phyloP scores from a whole-genome alignment of 345 rosid genomes.

The Laguncularia racemosa region DNA sequence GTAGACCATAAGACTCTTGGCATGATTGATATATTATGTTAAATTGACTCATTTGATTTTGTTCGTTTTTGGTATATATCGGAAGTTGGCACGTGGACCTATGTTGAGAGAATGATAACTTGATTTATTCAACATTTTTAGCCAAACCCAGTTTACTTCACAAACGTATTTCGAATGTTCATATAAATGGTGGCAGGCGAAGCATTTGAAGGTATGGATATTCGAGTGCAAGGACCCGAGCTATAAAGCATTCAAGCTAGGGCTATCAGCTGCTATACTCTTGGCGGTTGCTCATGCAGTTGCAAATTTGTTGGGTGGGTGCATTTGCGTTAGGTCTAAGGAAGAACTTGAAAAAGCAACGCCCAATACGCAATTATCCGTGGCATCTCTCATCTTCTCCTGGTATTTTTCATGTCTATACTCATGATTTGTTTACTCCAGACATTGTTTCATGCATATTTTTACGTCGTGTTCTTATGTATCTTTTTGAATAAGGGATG shows the following conservation, averaged over 20 bases:
- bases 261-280: conserved; percentile 62
- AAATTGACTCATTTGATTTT: too few species aligned
- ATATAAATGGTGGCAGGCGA: conserved; percentile 33
- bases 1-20: too few species aligned
- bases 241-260: conserved; percentile 59
- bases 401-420: conserved; percentile 34
- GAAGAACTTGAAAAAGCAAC: conserved; percentile 36
- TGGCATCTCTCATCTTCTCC: conserved; percentile 69
- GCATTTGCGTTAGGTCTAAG: conserved; percentile 56
- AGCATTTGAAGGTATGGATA: conserved; percentile 61
- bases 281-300: conserved; percentile 52
- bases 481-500: too few species aligned
- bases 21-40: too few species aligned
- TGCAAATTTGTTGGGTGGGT: conserved; percentile 64
- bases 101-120: too few species aligned
- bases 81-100: too few species aligned
- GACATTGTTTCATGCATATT: too few species aligned
- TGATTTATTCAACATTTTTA: too few species aligned
- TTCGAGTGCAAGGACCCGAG: conserved; percentile 85
- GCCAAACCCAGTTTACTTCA: too few species aligned
- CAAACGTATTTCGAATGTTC: neutral
- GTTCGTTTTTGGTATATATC: too few species aligned
- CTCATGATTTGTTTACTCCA: too few species aligned
- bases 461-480: too few species aligned
- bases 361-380: conserved; percentile 69